phyloP scores from a whole-genome alignment of 2,329 filamentous ascomycete species.

The Alternaria hordeiaustralica region DNA sequence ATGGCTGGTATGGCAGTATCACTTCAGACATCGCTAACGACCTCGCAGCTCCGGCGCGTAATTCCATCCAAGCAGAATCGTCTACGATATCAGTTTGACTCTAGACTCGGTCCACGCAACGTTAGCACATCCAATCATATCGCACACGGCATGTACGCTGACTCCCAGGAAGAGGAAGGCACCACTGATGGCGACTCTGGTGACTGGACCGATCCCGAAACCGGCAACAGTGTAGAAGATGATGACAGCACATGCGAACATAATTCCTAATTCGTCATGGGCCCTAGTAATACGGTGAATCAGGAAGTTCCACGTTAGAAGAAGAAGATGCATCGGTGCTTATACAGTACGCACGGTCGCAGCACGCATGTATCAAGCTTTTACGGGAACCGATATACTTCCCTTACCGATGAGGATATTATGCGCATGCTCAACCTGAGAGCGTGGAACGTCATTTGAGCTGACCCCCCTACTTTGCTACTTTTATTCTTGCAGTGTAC shows the following conservation, averaged over 20 bases:
- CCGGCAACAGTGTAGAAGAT: background rate
- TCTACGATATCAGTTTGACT: background rate
- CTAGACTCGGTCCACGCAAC: background rate
- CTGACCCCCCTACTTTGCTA: background rate
- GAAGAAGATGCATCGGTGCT: background rate
- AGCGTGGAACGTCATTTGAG: background rate
- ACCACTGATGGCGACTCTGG: background rate
- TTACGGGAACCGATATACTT: background rate
- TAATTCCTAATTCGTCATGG: background rate
- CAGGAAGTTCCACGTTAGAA: background rate
- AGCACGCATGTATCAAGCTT: background rate
- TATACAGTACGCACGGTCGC: background rate
- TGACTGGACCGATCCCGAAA: background rate
- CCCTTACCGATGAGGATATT: background rate
- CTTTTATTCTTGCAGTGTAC: background rate
- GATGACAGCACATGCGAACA: background rate
- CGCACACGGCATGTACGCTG: constrained; percentile 17
- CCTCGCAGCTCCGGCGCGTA: background rate
- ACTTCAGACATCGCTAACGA: background rate
- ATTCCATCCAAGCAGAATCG: background rate
- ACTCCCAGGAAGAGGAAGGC: background rate
- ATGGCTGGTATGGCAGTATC: background rate
- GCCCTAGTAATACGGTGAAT: background rate
- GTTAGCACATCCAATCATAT: constrained; percentile 4
- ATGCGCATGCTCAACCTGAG: background rate